Evolutionary conservation across 345 rosid species (phyloP).

Genomic region (Citrus reticulata): DNA sequence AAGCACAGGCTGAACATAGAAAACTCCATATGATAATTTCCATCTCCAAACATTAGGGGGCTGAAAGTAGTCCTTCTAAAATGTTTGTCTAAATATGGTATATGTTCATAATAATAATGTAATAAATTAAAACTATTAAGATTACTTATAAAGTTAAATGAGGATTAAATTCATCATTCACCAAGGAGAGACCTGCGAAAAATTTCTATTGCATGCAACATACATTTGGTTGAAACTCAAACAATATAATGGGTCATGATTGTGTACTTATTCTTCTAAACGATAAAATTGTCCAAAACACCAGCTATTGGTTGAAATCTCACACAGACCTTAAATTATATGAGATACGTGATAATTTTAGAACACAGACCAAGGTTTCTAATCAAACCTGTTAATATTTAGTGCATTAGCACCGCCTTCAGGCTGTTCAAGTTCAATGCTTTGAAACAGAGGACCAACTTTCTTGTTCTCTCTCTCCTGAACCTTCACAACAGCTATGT

Average conservation of each 20-base stretch:
- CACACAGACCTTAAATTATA: background rate
- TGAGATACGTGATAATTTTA: background rate
- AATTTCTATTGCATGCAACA: background rate
- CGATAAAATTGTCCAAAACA: background rate
- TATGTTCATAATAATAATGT: background rate
- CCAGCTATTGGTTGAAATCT: background rate
- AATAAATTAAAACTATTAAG: background rate
- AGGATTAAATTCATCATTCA: background rate
- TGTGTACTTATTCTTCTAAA: background rate
- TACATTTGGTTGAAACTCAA: background rate
- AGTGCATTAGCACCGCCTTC: conserved; percentile 99
- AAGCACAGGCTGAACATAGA: background rate
- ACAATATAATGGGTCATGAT: background rate
- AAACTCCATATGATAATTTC: background rate
- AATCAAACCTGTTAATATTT: conserved; percentile 77
- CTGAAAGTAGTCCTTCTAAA: background rate
- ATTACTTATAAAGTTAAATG: background rate
- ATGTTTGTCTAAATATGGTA: background rate
- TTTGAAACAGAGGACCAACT: conserved; percentile 44
- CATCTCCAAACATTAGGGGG: background rate
- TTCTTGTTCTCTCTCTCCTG: conserved; percentile 48
- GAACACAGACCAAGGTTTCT: background rate
- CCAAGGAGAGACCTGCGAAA: background rate
- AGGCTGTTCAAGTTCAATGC: conserved; percentile 80
- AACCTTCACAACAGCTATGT: conserved; percentile 73